Evolutionary conservation across 495 filamentous ascomycete genomes (phyloP).

Genomic region (Trichoderma erinaceum): DNA sequence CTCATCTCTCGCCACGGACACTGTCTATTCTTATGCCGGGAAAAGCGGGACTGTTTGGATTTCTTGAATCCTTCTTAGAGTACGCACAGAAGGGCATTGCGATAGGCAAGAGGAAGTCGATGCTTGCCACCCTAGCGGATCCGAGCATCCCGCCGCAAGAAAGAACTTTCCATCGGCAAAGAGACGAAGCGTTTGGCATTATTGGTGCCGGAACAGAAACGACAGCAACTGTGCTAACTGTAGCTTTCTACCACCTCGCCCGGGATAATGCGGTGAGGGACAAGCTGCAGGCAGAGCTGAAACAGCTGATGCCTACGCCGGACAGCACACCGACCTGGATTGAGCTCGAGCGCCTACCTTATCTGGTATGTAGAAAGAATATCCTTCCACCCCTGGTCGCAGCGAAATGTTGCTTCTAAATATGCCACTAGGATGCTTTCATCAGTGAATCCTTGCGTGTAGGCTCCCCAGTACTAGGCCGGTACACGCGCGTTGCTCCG

Average conservation of each 20-base stretch:
- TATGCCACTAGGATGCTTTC: conserved; percentile 30
- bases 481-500: conserved; percentile 35
- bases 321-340: conserved; percentile 27
- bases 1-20: not conserved
- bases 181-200: conserved; percentile 36
- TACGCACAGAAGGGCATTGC: not conserved
- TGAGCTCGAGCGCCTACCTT: conserved; percentile 46
- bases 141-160: conserved; percentile 37
- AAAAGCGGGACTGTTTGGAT: conserved; percentile 10
- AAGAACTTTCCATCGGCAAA: conserved; percentile 28
- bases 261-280: conserved; percentile 24
- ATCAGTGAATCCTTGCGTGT: conserved; percentile 46
- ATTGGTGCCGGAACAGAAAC: conserved; percentile 41
- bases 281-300: conserved; percentile 29
- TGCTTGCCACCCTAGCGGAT: conserved; percentile 33
- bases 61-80: conserved; percentile 15
- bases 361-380: conserved; percentile 29
- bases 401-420: not conserved
- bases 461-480: conserved; percentile 34
- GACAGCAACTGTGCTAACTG: conserved; percentile 27
- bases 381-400: not conserved
- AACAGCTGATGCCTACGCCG: conserved; percentile 25
- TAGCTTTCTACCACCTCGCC: conserved; percentile 36
- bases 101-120: not conserved
- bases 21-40: not conserved